Base-by-base conservation (phyloP, 1,139 yeast species). In the Taphrina sp. region DNA sequence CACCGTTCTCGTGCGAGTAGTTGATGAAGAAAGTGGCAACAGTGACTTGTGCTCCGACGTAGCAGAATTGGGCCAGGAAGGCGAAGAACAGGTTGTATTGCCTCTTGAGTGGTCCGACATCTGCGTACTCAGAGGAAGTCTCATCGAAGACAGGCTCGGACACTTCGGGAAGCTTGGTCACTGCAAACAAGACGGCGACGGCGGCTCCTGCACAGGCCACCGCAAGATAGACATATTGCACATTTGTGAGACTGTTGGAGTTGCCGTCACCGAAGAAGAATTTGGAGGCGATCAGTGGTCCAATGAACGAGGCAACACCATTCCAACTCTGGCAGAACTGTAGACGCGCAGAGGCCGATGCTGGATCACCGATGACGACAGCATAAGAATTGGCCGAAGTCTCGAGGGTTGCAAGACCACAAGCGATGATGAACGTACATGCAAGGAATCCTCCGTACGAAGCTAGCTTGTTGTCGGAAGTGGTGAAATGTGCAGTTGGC, bases 211-310 rank as follows among this genome's bases (percentile, higher is more conserved):
- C 55, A 24, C 38, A 23, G 3, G 52, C 58, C 14, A 56, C 57
- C 3, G 57, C 58, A n/a, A 56, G 24, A 37, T 56, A 56, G 31
- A 55, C 54, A 45, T 55, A 56, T 33, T 56, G 58, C n/a, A 56
- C 58, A 17, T 56, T 55, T 38, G 45, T 44, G 45, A 56, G 23
- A 28, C 52, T 49, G 29, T 35, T 31, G 26, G 49, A 29, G 33
- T 43, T 38, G 19, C 37, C 35, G 20, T 46, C 39, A 16, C 37
- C 29, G 39, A 56, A 56, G 35, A 56, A 52, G 41, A 44, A 56
- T 26, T 55, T 52, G 14, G 58, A 56, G 28, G 58, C 58, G 31
- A 56, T 56, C 14, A 56, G 52, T 7, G 58, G 58, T 10, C 57
- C 58, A n/a, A 52, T 29, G 44, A 56, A 56, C 10, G 51, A 45